Conservation (phyloP, 352 stramenopile genomes). For the Phytophthora sansomeana region DNA sequence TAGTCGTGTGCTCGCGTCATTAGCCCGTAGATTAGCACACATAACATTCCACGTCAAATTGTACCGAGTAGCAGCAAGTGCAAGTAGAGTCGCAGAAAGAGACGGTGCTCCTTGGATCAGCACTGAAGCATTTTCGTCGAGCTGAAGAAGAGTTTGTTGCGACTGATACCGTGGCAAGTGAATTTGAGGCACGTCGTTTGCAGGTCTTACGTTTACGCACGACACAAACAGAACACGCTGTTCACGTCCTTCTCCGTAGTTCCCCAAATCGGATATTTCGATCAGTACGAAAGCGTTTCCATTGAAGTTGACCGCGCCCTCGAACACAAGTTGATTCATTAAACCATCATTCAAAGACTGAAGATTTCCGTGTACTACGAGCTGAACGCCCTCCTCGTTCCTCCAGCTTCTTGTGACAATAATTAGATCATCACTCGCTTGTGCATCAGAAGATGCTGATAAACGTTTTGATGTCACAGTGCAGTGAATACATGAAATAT, state of each 20-base stretch:
- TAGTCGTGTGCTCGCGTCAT: constrained; percentile 37
- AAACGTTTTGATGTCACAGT: constrained; percentile 27
- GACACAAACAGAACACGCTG: constrained; percentile 44
- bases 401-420: constrained; percentile 15
- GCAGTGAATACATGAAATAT: constrained; percentile 52
- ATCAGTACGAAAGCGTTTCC: constrained; percentile 51
- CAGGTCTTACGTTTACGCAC: constrained; percentile 41
- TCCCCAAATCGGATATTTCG: constrained; percentile 49
- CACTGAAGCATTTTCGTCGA: constrained; percentile 49
- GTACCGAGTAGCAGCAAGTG: not conserved
- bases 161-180: constrained; percentile 47
- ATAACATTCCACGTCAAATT: constrained; percentile 39
- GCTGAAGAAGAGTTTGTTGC: constrained; percentile 41
- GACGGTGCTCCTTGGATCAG: constrained; percentile 51
- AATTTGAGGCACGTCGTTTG: constrained; percentile 53
- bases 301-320: constrained; percentile 35
- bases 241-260: constrained; percentile 37
- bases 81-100: not conserved
- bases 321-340: constrained; percentile 51
- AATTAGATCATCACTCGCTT: constrained; percentile 27
- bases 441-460: not conserved
- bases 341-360: constrained; percentile 45
- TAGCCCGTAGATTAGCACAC: constrained; percentile 26
- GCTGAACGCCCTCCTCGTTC: constrained; percentile 22
- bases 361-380: constrained; percentile 37